Evolutionary conservation across 2,329 filamentous ascomycete species (phyloP), one percentile per base, ranked within the genome.

Genomic region (Elsinoe perseae): DNA sequence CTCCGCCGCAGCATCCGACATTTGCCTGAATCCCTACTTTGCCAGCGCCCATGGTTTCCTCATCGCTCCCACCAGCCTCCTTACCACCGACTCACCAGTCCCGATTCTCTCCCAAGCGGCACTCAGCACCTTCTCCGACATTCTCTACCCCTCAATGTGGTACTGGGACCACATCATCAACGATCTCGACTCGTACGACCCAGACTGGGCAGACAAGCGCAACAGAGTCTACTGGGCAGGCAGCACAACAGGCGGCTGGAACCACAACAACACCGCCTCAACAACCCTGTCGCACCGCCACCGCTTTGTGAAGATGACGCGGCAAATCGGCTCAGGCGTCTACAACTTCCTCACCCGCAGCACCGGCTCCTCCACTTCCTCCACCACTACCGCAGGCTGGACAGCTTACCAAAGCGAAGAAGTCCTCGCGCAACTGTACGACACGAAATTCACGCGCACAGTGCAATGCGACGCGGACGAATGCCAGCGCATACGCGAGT

Each of bases 201-300:
- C 73, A 0, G 63, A 67, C 0, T 83, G 79, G 79, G 65, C 74
- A 0, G 50, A 69, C 4, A 84, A 83, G 61, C 61, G 60, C 1
- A 74, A 77, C 32, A 74, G 73, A 1, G 61, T 82, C 0, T 83
- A 82, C 63, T 83, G 80, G 81, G 73, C 75, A 0, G 80, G 80
- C 0, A 79, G 76, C 0, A 80, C 73, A 0, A 81, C 80, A 0
- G 80, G 80, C 1, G 78, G 28, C 7, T 56, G 27, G 23, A 68
- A 66, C 0, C 28, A 10, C 58, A 60, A 1, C 64, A 68, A 10
- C 59, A 65, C 1, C 56, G 64, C 43, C 0, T 80, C 78, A 77
- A 60, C 59, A 0, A 7, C n/a, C 25, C 12, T 18, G 14, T 25
- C 28, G 3, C 50, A 65, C 1, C 74, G 70, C 36, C 79, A 82